Base-by-base conservation (phyloP, 176 grass and related monocot species). In the Urochloa ruziziensis region DNA sequence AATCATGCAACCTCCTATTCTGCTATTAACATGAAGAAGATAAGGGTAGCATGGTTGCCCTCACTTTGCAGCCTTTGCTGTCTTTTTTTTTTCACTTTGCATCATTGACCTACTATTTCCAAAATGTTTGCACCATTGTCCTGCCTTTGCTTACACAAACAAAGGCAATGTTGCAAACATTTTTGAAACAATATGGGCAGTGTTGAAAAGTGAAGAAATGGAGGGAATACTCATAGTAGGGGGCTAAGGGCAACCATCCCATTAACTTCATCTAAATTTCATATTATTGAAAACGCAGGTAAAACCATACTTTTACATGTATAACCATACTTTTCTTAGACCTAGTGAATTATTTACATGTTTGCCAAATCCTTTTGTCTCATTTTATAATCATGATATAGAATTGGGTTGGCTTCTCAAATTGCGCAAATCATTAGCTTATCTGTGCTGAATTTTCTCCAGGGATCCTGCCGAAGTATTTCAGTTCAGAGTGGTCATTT, bases 401-500 rank as follows among this genome's bases (percentile, higher is more conserved):
- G n/a, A 29, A 62, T 48, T 28, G 10, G 35, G 9, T 19, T 56
- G 25, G 19, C 33, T 61, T 67, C 34, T 61, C 28, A 47, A 47
- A 49, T n/a, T 69, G 39, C 7, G 0, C 0, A 49, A 58, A n/a
- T 49, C 5, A 37, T 37, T 73, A 74, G 64, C 28, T 53, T 73
- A 39, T 73, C 46, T 7, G 19, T 73, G 54, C 67, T 92, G 2
- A 61, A 84, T 85, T 84, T 84, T 72, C 27, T 90, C 35, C 84
- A 97, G 95, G 88, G 33, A 87, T 97, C 71, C 85, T 97, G 71
- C 95, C 92, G 0, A 97, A 88, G 75, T 94, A 94, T 86, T 97
- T 97, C 82, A 97, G 86, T 87, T 97, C 95, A 75, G 95, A 97
- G 75, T 94, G 95, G 95, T 97, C 95, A 42, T 97, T 95, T 91